Conservation (phyloP, 2,329 filamentous ascomycete genomes). For the Pyrenochaeta sp. region DNA sequence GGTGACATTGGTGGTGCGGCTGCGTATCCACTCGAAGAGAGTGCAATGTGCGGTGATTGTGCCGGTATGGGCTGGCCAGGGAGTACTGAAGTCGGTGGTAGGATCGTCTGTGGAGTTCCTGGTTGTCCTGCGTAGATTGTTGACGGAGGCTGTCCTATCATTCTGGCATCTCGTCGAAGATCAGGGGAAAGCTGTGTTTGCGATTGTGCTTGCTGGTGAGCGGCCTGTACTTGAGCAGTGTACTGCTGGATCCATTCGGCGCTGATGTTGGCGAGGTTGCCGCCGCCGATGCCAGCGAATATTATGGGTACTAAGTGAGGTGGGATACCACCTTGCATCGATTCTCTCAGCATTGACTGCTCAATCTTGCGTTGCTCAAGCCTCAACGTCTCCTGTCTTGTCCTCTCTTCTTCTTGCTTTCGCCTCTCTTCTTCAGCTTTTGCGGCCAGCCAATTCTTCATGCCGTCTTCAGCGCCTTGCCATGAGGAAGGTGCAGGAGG, state of each 20-base stretch:
- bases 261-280: constrained; percentile 56
- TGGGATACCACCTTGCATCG: constrained; percentile 59
- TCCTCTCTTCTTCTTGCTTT: constrained; percentile 62
- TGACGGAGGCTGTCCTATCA: constrained; percentile 50
- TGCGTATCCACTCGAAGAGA: constrained; percentile 44
- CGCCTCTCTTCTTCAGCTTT: constrained; percentile 62
- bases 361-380: constrained; percentile 62
- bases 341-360: constrained; percentile 61
- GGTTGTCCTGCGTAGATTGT: constrained; percentile 39
- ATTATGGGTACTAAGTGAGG: constrained; percentile 62
- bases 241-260: constrained; percentile 61
- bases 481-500: constrained; percentile 57
- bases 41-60: constrained; percentile 50
- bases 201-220: constrained; percentile 52
- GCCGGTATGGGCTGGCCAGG: constrained; percentile 48
- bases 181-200: constrained; percentile 53
- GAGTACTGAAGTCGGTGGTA: constrained; percentile 44
- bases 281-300: constrained; percentile 60
- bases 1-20: constrained; percentile 41
- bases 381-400: constrained; percentile 57
- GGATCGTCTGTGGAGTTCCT: constrained; percentile 39
- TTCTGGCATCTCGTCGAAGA: constrained; percentile 50
- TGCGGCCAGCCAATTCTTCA: constrained; percentile 59
- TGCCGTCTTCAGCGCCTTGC: constrained; percentile 60
- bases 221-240: constrained; percentile 53